These are phyloP conservation scores for Volvox carteri DNA, from an alignment of 163 green algal genomes.

Conservation along the genomic window DNA sequence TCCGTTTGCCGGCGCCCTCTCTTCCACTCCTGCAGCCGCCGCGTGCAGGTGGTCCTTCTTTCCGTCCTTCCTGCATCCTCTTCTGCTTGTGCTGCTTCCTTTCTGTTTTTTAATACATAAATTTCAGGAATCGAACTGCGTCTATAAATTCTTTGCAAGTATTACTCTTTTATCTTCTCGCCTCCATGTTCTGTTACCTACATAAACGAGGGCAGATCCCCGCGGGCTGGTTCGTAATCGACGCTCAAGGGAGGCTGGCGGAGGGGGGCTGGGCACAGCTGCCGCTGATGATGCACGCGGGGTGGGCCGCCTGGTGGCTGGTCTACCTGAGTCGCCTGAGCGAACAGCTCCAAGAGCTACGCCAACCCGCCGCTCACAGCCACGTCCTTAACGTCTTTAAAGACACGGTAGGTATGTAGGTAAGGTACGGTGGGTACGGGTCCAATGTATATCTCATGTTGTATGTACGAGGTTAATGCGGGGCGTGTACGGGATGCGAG, in stretches of 20 bases:
- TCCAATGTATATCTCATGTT: neutral
- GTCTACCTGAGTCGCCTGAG: slow-evolving; percentile 39
- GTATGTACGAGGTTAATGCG: neutral
- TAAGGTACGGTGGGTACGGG: no score
- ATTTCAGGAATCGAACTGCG: no score
- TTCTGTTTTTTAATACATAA: no score
- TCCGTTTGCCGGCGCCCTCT: no score
- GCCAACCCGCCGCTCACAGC: neutral
- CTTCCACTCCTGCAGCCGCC: no score
- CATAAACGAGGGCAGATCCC: slow-evolving; percentile 10
- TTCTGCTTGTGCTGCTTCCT: no score
- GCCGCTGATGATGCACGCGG: slow-evolving; percentile 65
- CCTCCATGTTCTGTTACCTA: no score
- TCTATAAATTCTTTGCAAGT: no score
- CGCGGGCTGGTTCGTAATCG: slow-evolving; percentile 10
- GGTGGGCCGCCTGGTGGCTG: slow-evolving; percentile 66
- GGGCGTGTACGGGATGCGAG: neutral
- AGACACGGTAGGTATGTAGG: slow-evolving; percentile 56
- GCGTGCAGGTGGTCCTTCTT: no score
- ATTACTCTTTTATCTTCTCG: no score
- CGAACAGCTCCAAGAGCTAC: neutral
- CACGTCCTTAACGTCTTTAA: slow-evolving; percentile 64
- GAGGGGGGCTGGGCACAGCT: slow-evolving; percentile 68
- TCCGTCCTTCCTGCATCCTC: no score
- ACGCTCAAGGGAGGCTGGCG: slow-evolving; percentile 10